Evolutionary conservation across 176 grass and related monocot genomes (phyloP).

Genomic region (Saccharum spontaneum): DNA sequence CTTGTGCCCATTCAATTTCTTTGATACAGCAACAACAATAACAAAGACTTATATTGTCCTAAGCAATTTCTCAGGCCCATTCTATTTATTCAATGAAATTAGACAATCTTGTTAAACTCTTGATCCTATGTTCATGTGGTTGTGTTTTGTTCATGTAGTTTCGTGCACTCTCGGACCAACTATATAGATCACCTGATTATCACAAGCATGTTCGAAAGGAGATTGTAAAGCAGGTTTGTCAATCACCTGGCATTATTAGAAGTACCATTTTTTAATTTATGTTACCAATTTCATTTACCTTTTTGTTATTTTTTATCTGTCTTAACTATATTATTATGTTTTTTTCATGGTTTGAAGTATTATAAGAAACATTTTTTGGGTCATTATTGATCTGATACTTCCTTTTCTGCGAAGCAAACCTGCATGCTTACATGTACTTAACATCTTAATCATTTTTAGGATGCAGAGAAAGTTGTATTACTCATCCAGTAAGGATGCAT

Average conservation of each 20-base stretch:
- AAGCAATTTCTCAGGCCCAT: slow-evolving; percentile 9
- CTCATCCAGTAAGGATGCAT: neutral
- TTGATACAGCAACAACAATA: neutral
- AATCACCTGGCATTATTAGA: neutral
- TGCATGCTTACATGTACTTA: neutral
- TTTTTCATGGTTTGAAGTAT: slow-evolving; percentile 1
- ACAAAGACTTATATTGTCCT: neutral
- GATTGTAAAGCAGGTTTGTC: slow-evolving; percentile 92
- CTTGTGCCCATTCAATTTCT: neutral
- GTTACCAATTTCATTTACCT: slow-evolving; percentile 4
- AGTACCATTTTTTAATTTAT: slow-evolving; percentile 20
- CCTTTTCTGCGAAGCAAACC: neutral
- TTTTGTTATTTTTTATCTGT: slow-evolving; percentile 7
- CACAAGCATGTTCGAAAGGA: slow-evolving; percentile 95
- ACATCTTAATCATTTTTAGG: neutral
- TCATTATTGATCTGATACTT: neutral
- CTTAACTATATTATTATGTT: slow-evolving; percentile 3
- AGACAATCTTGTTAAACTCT: neutral
- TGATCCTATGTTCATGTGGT: slow-evolving; percentile 11
- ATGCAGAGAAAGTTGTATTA: neutral
- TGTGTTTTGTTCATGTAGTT: slow-evolving; percentile 60
- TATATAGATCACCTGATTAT: slow-evolving; percentile 84
- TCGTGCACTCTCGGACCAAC: slow-evolving; percentile 94
- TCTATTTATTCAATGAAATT: slow-evolving; percentile 26
- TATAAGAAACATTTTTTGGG: neutral